Conservation (phyloP, 2,329 filamentous ascomycete species). For the Phyllosticta capitalensis region DNA sequence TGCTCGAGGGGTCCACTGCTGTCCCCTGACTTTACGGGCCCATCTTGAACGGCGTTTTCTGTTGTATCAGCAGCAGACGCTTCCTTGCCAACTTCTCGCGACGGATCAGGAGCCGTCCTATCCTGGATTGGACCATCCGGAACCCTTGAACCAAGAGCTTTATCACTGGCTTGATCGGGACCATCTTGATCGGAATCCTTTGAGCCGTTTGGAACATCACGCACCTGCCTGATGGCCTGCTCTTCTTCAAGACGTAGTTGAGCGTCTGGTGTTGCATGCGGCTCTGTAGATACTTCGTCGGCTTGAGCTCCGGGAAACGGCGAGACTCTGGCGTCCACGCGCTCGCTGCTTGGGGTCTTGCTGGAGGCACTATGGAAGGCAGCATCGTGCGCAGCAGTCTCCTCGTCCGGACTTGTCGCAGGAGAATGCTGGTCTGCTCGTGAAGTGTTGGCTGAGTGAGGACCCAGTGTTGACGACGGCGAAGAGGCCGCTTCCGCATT, state of each 20-base stretch:
- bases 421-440: constrained; percentile 58
- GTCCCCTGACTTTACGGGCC: not conserved
- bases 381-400: constrained; percentile 30
- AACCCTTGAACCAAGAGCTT: not conserved
- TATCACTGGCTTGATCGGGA: not conserved
- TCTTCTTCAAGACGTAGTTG: constrained; percentile 49
- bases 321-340: not conserved
- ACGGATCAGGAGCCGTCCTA: not conserved
- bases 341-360: not conserved
- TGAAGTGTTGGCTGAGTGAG: constrained; percentile 65
- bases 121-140: not conserved
- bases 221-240: constrained; percentile 30
- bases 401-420: constrained; percentile 65
- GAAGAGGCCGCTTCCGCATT: constrained; percentile 33
- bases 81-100: not conserved
- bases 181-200: not conserved
- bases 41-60: not conserved
- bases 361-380: not conserved
- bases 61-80: not conserved
- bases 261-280: constrained; percentile 44
- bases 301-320: not conserved
- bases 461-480: constrained; percentile 56
- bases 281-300: not conserved
- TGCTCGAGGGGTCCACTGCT: not conserved
- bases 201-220: not conserved